A percentile compares a stretch with the other conserved stretches of the same genome.
Evolutionary conservation across 345 rosid genomes (phyloP).

Genomic region (Physaria fendleri): DNA sequence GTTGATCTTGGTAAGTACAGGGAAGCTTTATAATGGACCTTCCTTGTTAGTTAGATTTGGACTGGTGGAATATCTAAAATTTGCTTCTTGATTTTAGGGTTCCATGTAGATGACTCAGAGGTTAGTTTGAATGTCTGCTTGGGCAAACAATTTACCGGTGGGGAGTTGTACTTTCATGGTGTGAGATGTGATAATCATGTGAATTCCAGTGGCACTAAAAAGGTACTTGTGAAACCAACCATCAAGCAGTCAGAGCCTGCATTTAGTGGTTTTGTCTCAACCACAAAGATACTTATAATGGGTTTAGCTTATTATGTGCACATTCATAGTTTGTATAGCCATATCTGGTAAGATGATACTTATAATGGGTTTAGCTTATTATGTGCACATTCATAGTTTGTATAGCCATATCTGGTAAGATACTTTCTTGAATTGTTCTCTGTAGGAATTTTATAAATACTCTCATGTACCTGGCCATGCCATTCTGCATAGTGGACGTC

Average conservation of each 20-base stretch:
- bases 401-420: not conserved
- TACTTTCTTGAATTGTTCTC: not conserved
- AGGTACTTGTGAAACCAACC: too few relatives aligned
- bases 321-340: too few relatives aligned
- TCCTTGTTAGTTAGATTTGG: slow-evolving; percentile 5
- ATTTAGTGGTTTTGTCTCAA: too few relatives aligned
- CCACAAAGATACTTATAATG: too few relatives aligned
- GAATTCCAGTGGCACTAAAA: slow-evolving; percentile 50
- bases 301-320: too few relatives aligned
- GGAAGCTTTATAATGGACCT: slow-evolving; percentile 2
- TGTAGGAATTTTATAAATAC: slow-evolving; percentile 73
- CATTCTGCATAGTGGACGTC: slow-evolving; percentile 87
- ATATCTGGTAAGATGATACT: too few relatives aligned
- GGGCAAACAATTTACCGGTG: slow-evolving; percentile 90
- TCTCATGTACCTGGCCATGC: slow-evolving; percentile 77
- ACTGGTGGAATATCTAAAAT: not conserved
- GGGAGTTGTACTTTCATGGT: slow-evolving; percentile 83
- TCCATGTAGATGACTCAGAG: slow-evolving; percentile 98
- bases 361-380: slow-evolving; percentile 17
- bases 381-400: too few relatives aligned
- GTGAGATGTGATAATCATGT: slow-evolving; percentile 83
- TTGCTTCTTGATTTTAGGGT: slow-evolving; percentile 44
- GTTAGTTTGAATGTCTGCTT: slow-evolving; percentile 85
- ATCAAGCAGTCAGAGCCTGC: too few relatives aligned
- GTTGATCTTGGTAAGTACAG: slow-evolving; percentile 73